Evolutionary conservation across 148 eudicot species (phyloP).

Genomic region (Pouteria glomerata): DNA sequence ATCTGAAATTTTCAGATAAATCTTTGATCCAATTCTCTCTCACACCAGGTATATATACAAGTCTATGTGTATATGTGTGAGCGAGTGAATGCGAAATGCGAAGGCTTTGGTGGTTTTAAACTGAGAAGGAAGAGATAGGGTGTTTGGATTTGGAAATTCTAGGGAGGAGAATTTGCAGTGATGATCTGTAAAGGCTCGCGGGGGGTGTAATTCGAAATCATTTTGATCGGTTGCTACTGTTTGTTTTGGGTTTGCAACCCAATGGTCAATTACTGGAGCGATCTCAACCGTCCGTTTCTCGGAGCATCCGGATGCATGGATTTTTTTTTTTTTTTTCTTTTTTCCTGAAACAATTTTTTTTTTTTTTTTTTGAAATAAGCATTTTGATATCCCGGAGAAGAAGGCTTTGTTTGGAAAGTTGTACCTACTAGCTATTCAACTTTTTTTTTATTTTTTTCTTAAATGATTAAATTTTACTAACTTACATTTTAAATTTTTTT

Average conservation of each 20-base stretch:
- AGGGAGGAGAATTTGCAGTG: neutral
- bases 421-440: too few species aligned
- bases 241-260: neutral
- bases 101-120: neutral
- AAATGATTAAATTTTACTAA: too few species aligned
- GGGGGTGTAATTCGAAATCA: slow-evolving; percentile 10
- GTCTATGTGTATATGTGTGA: neutral
- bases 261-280: neutral
- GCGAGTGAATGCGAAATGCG: neutral
- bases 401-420: too few species aligned
- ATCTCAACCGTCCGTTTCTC: neutral
- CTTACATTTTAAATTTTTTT: too few species aligned
- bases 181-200: slow-evolving; percentile 9
- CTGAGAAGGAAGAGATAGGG: neutral
- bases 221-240: neutral
- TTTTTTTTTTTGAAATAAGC: too few species aligned
- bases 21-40: neutral
- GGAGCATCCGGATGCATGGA: neutral
- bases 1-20: neutral
- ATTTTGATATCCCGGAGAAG: too few species aligned
- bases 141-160: neutral
- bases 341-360: too few species aligned
- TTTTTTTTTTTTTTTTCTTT: too few species aligned
- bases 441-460: too few species aligned
- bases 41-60: neutral